Percentiles rank a stretch among this genome's conserved stretches.
Conservation (phyloP, 352 stramenopile species). For the Halophytophthora batemanensis region DNA sequence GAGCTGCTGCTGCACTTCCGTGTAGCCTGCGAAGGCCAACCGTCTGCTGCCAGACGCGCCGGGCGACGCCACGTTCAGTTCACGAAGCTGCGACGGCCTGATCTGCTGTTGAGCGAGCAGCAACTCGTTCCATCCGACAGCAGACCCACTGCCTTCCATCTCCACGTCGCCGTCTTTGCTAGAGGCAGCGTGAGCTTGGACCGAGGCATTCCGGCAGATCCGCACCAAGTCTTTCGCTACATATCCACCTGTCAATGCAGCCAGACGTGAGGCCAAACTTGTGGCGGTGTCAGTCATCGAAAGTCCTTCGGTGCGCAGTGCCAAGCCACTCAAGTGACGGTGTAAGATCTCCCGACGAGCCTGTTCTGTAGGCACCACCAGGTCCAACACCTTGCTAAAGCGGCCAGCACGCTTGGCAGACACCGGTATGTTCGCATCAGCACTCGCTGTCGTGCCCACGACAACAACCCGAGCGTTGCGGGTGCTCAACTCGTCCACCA, state of each 20-base stretch:
- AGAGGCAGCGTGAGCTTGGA: slow-evolving; percentile 28
- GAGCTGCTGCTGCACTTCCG: slow-evolving; percentile 50
- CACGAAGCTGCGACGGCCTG: slow-evolving; percentile 69
- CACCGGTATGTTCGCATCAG: slow-evolving; percentile 34
- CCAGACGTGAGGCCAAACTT: slow-evolving; percentile 38
- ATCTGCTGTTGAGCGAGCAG: slow-evolving; percentile 50
- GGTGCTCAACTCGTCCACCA: slow-evolving; percentile 48
- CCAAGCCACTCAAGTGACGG: slow-evolving; percentile 33
- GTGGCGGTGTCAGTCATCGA: not conserved
- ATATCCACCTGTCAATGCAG: slow-evolving; percentile 63
- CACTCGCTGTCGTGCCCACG: slow-evolving; percentile 41
- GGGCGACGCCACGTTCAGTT: slow-evolving; percentile 71
- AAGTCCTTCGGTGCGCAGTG: slow-evolving; percentile 12
- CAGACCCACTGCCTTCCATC: no score
- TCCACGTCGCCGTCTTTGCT: not conserved
- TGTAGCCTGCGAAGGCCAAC: slow-evolving; percentile 62
- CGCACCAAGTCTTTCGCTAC: slow-evolving; percentile 73
- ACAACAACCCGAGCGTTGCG: slow-evolving; percentile 35
- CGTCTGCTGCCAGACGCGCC: slow-evolving; percentile 14
- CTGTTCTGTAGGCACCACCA: slow-evolving; percentile 63
- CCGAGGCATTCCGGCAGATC: slow-evolving; percentile 60
- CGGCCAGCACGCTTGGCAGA: slow-evolving; percentile 43
- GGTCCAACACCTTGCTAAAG: slow-evolving; percentile 58
- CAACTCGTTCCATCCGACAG: slow-evolving; percentile 41
- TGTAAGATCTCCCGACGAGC: slow-evolving; percentile 49